phyloP scores from a whole-genome alignment of 176 grass and related monocot species.

The Oryza rufipogon region DNA sequence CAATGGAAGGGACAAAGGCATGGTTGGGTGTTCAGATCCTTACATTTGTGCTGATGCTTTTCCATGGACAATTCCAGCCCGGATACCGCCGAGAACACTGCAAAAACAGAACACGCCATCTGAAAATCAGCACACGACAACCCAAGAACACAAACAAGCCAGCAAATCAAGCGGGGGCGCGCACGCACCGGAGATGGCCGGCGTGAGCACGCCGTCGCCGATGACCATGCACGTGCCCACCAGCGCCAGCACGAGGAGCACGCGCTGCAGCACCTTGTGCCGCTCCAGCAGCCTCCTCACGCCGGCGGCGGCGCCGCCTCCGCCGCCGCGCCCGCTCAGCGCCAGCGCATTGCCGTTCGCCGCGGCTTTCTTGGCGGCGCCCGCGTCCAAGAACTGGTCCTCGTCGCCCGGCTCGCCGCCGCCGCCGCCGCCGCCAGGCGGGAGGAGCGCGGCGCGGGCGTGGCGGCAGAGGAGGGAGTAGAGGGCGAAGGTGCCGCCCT shows the following conservation, averaged over 20 bases:
- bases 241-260: slow-evolving; percentile 77
- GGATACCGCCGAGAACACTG: slow-evolving; percentile 98
- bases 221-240: slow-evolving; percentile 97
- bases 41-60: slow-evolving; percentile 98
- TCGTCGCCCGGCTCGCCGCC: slow-evolving; percentile 35
- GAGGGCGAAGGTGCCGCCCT: slow-evolving; percentile 98
- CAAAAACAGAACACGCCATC: slow-evolving; percentile 31
- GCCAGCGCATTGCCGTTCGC: slow-evolving; percentile 40
- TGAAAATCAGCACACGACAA: slow-evolving; percentile 23
- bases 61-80: slow-evolving; percentile 91
- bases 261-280: slow-evolving; percentile 72
- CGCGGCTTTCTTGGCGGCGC: slow-evolving; percentile 29
- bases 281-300: slow-evolving; percentile 68
- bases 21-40: slow-evolving; percentile 44
- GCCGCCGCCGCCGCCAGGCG: slow-evolving; percentile 34
- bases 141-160: neutral
- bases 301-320: slow-evolving; percentile 38
- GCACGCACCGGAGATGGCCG: slow-evolving; percentile 75
- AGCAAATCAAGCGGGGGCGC: neutral
- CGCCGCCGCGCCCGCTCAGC: slow-evolving; percentile 8
- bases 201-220: slow-evolving; percentile 94
- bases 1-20: slow-evolving; percentile 16
- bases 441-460: slow-evolving; percentile 82
- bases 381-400: slow-evolving; percentile 61
- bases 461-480: slow-evolving; percentile 96